Base-by-base conservation (phyloP, 495 filamentous ascomycete genomes). In the Penicillium odoratum region DNA sequence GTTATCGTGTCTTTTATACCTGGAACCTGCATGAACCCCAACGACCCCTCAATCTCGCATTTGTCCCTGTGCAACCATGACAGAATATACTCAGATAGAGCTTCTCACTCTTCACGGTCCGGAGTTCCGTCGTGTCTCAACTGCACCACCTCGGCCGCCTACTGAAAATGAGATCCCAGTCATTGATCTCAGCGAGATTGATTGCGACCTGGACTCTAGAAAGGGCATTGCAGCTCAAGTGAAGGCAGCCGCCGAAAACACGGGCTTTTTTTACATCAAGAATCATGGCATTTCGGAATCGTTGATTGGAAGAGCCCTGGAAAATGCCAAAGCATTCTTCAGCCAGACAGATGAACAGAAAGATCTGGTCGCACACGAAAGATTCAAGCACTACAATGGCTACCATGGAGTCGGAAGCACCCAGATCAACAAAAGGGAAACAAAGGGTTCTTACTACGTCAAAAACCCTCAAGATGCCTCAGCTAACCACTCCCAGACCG, bases 141-240 rank as follows among this genome's bases (percentile, higher is more conserved):
- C 71, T 11, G 67, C 69, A 1, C 67, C 67, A 16, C 69, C 71
- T 4, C 62, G 71, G 2, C 53, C 34, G 0, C 65, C 71, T 9
- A 69, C 66, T 5, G 61, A 68, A 11, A 79, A 83, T 31, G 83
- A 85, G 64, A 83, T 86, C 49, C 83, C 83, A 0, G 67, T 85
- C 29, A 79, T 83, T 50, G 80, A 84, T 56, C 66, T 83, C 5
- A 50, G 65, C 1, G 56, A 58, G n/a, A 70, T 83, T 43, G 71
- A 77, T 56, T 72, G 70, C 1, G 60, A 69, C 21, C 42, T 75
- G 0, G 61, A 72, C 38, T 71, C 71, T 25, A 71, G 76, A 0
- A 73, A 75, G 56, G 51, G 45, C 30, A 61, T 83, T 5, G 79
- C 77, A 8, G 48, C 64, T 0, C 66, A 68, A 26, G 69, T 84